A percentile compares a stretch with the other conserved stretches of the same genome.
Conservation (phyloP, 1,284 basidiomycete genomes). For the Ustilago shanxiensis region DNA sequence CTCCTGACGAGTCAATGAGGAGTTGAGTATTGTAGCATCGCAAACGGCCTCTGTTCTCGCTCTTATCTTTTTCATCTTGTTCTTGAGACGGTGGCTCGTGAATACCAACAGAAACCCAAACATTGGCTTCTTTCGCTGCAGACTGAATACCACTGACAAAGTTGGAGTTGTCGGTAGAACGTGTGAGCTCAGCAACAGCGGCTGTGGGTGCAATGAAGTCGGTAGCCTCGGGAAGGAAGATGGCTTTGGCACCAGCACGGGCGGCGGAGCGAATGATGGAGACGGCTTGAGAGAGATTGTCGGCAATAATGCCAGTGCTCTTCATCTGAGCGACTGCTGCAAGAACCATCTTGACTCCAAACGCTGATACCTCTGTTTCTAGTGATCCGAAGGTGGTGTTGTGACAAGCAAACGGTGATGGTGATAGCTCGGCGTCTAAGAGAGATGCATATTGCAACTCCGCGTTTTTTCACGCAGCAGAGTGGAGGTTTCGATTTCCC, state of each 20-base stretch:
- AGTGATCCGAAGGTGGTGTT: no score
- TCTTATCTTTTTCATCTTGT: slow-evolving; percentile 49
- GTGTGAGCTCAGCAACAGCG: slow-evolving; percentile 58
- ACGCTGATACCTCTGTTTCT: no score
- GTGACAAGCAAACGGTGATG: no score
- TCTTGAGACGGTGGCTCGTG: slow-evolving; percentile 71
- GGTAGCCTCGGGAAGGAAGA: slow-evolving; percentile 73
- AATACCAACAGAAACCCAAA: slow-evolving; percentile 72
- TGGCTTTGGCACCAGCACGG: slow-evolving; percentile 70
- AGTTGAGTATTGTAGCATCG: slow-evolving; percentile 73
- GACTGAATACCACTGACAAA: slow-evolving; percentile 70
- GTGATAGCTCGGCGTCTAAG: no score
- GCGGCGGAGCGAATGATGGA: slow-evolving; percentile 68
- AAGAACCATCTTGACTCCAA: slow-evolving; percentile 54
- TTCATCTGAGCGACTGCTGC: slow-evolving; percentile 67
- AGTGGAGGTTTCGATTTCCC: no score
- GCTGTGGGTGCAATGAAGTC: slow-evolving; percentile 73
- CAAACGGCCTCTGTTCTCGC: slow-evolving; percentile 45
- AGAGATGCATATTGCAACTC: no score
- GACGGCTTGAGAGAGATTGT: slow-evolving; percentile 53
- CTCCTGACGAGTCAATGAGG: slow-evolving; percentile 71
- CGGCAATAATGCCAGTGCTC: slow-evolving; percentile 56
- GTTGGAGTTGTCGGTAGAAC: slow-evolving; percentile 53
- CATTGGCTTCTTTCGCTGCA: slow-evolving; percentile 69
- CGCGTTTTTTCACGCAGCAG: no score